Evolutionary conservation across 2,329 filamentous ascomycete genomes (phyloP).

Genomic region (Ascosphaera apis): DNA sequence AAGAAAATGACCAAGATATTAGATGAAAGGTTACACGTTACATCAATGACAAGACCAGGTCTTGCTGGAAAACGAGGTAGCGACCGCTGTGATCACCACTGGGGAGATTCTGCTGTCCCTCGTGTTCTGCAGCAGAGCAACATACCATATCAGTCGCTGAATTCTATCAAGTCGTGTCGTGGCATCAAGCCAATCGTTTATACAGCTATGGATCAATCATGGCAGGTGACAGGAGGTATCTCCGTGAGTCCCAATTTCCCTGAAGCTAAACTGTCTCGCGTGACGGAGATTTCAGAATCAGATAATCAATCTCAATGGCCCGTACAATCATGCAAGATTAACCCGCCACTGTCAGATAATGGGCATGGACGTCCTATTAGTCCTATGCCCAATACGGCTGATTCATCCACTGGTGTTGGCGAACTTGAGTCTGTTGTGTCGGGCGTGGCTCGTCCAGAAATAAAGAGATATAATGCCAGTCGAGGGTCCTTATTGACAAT

Average conservation of each 20-base stretch:
- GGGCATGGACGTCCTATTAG: neutral
- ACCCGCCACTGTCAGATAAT: neutral
- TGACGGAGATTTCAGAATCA: neutral
- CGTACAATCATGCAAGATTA: neutral
- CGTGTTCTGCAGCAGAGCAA: no score
- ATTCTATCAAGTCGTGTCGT: neutral
- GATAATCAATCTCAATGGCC: neutral
- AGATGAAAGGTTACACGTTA: no score
- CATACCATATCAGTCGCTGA: no score
- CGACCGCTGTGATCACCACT: constrained; percentile 7
- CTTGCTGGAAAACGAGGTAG: constrained; percentile 6
- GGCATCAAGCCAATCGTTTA: neutral
- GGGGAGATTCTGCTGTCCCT: neutral
- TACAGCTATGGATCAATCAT: neutral
- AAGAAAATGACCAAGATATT: no score
- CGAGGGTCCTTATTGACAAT: neutral
- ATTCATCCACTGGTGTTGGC: neutral
- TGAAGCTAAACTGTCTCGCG: neutral
- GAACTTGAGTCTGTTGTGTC: neutral
- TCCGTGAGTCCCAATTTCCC: neutral
- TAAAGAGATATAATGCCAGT: neutral
- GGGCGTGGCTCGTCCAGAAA: neutral
- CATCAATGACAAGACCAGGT: neutral
- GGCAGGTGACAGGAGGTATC: neutral
- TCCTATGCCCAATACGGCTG: neutral